Evolutionary conservation across 164 flowering plant species (phyloP).

Genomic region (Sextonia rubra): DNA sequence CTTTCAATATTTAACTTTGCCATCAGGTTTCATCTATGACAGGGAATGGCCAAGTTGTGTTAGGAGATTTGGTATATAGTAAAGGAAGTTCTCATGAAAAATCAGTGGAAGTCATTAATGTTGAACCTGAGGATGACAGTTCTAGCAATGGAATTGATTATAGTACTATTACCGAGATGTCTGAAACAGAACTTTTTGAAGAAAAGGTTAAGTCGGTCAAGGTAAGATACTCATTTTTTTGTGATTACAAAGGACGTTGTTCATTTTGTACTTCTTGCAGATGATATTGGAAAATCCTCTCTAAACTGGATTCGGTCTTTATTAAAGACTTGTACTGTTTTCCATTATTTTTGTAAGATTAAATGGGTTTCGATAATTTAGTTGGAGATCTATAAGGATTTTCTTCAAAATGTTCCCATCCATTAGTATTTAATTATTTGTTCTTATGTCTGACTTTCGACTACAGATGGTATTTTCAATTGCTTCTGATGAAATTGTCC

Average conservation of each 20-base stretch:
- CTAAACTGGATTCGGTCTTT: not conserved
- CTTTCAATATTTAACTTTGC: not conserved
- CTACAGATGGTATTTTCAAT: too few species aligned
- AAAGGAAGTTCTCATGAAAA: conserved; percentile 39
- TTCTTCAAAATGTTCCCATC: too few species aligned
- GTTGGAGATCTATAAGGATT: too few species aligned
- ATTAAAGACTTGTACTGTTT: not conserved
- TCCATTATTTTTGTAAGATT: not conserved
- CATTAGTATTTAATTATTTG: too few species aligned
- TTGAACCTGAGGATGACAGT: conserved; percentile 42
- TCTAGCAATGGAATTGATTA: conserved; percentile 27
- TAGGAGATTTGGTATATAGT: conserved; percentile 78
- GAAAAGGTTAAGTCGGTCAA: conserved; percentile 47
- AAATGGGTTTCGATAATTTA: too few species aligned
- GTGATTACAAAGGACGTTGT: not conserved
- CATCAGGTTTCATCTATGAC: conserved; percentile 19
- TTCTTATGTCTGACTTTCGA: too few species aligned
- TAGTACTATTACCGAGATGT: conserved; percentile 37
- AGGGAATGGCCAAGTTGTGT: conserved; percentile 61
- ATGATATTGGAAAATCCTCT: not conserved
- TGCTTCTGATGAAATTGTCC: too few species aligned
- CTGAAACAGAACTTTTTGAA: conserved; percentile 39
- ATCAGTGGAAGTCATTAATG: conserved; percentile 13
- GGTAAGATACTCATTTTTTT: conserved; percentile 30
- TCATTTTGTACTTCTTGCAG: not conserved